Percentiles rank a stretch among this genome's conserved stretches.
Evolutionary conservation across 2,329 filamentous ascomycete species (phyloP).

Genomic region (Fonsecaea pugnacius): DNA sequence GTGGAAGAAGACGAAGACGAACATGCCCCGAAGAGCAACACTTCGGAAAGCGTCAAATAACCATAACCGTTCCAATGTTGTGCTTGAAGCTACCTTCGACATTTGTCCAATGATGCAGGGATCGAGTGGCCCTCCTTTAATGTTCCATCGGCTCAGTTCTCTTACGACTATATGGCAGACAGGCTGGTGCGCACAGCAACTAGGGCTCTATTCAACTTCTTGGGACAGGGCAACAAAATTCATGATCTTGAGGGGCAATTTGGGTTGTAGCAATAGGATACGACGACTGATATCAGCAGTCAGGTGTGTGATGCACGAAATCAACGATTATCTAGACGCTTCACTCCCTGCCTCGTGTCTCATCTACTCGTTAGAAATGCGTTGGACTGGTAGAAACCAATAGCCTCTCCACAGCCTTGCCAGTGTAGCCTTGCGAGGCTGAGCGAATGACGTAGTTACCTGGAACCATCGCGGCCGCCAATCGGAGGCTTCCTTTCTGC

Average conservation of each 20-base stretch:
- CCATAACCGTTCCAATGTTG: background rate
- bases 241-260: background rate
- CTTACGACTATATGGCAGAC: background rate
- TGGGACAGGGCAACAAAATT: too few relatives aligned
- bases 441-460: background rate
- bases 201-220: background rate
- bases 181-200: background rate
- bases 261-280: background rate
- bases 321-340: background rate
- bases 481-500: conserved; percentile 7
- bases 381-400: background rate
- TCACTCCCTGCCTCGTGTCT: background rate
- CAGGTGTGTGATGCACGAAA: background rate
- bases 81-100: background rate
- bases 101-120: background rate
- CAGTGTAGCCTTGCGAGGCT: background rate
- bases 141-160: background rate
- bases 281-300: background rate
- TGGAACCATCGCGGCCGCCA: background rate
- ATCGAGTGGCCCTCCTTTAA: too few relatives aligned
- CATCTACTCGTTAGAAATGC: background rate
- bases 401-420: background rate
- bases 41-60: conserved; percentile 26
- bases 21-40: conserved; percentile 18
- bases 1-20: conserved; percentile 42